Evolutionary conservation across 2,329 filamentous ascomycete genomes (phyloP).

Genomic region (Xylaria arbuscula): DNA sequence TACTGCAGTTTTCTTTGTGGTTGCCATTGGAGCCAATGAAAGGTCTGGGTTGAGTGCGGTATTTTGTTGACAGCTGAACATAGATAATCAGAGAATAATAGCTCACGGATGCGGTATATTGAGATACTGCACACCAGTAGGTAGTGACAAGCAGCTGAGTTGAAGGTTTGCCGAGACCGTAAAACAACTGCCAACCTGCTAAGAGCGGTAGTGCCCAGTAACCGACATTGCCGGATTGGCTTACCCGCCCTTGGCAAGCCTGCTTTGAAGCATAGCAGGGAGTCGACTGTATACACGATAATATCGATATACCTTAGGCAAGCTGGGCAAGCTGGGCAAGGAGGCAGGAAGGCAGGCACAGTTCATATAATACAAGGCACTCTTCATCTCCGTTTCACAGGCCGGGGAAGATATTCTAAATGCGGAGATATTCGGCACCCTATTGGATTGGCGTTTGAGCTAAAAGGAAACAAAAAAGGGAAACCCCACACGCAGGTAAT

Average conservation of each 20-base stretch:
- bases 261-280: neutral
- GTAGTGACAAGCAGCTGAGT: neutral
- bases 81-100: slow-evolving; percentile 23
- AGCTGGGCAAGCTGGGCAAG: neutral
- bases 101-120: slow-evolving; percentile 27
- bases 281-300: neutral
- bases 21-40: neutral
- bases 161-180: neutral
- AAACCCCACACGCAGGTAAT: neutral
- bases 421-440: neutral
- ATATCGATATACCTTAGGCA: neutral
- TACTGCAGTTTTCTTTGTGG: slow-evolving; percentile 4
- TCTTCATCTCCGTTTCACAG: neutral
- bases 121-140: neutral
- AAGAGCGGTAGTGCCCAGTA: slow-evolving; percentile 4
- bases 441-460: slow-evolving; percentile 1
- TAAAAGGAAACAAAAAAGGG: neutral
- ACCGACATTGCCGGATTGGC: slow-evolving; percentile 11
- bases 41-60: slow-evolving; percentile 16
- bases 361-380: neutral
- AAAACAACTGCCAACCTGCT: neutral
- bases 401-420: slow-evolving; percentile 7
- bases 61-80: slow-evolving; percentile 23
- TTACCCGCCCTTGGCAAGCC: slow-evolving; percentile 19
- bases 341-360: too few relatives aligned